Percentiles rank a stretch among this genome's conserved stretches.
phyloP scores from a whole-genome alignment of 352 stramenopile genomes.

The Aphanomyces euteiches region DNA sequence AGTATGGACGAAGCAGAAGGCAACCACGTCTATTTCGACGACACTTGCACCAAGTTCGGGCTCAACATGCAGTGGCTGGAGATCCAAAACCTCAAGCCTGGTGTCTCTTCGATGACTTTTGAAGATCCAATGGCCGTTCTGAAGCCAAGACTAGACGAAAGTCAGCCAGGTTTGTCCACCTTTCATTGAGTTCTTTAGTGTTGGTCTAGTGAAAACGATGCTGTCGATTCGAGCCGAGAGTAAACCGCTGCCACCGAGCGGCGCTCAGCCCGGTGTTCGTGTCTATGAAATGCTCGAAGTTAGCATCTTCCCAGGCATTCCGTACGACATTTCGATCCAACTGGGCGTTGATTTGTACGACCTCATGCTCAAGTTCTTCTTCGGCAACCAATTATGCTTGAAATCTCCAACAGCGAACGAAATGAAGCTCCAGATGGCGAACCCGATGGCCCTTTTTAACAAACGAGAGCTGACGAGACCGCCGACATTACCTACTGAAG shows the following conservation, averaged over 20 bases:
- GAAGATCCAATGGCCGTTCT: conserved; percentile 70
- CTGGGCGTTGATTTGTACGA: conserved; percentile 78
- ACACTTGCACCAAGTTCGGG: conserved; percentile 66
- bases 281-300: conserved; percentile 75
- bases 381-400: conserved; percentile 32
- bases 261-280: conserved; percentile 57
- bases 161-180: not conserved
- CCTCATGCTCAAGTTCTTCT: conserved; percentile 83
- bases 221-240: conserved; percentile 70
- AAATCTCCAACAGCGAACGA: conserved; percentile 36
- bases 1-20: conserved; percentile 56
- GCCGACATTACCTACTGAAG: not conserved
- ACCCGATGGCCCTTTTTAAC: conserved; percentile 6
- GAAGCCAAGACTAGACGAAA: conserved; percentile 49
- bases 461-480: not conserved
- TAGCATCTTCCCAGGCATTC: conserved; percentile 76
- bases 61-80: conserved; percentile 79
- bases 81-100: conserved; percentile 75
- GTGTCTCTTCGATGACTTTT: conserved; percentile 64
- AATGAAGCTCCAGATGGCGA: conserved; percentile 6
- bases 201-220: conserved; percentile 48
- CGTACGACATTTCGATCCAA: conserved; percentile 82
- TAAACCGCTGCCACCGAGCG: conserved; percentile 55
- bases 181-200: not conserved
- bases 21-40: conserved; percentile 63